phyloP scores from a whole-genome alignment of 2,329 filamentous ascomycete species.

The Talaromyces sp. region DNA sequence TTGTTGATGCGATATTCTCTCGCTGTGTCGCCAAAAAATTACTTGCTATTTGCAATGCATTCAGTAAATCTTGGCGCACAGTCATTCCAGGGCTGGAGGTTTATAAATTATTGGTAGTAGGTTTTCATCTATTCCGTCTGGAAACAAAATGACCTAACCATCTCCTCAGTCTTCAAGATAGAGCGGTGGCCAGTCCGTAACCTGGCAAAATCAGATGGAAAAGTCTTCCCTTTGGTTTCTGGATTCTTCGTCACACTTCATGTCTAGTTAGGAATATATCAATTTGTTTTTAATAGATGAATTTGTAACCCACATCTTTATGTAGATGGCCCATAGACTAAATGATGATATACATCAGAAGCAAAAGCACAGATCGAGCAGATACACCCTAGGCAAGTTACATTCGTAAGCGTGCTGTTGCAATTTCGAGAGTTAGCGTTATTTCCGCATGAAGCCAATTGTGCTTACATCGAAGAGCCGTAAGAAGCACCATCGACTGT shows the following conservation, averaged over 20 bases:
- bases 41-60: slow-evolving; percentile 10
- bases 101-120: slow-evolving; percentile 12
- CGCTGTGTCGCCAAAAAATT: slow-evolving; percentile 12
- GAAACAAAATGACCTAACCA: neutral
- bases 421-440: too few relatives aligned
- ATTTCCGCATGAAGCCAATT: too few relatives aligned
- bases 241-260: neutral
- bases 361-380: neutral
- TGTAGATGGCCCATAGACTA: neutral
- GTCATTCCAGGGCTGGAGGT: slow-evolving; percentile 9
- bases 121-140: neutral
- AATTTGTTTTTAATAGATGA: neutral
- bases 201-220: neutral
- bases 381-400: too few relatives aligned
- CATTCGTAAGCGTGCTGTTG: too few relatives aligned
- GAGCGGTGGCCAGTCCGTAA: neutral
- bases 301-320: neutral
- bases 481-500: too few relatives aligned
- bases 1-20: slow-evolving; percentile 13
- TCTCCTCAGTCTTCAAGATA: neutral
- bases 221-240: neutral
- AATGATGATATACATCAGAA: neutral
- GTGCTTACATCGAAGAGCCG: too few relatives aligned
- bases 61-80: slow-evolving; percentile 12
- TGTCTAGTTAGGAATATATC: neutral